A percentile compares a stretch with the other conserved stretches of the same genome.
These are phyloP conservation scores for Yarrowia hollandica DNA, from an alignment of 805 yeast species.

Conservation along the genomic window DNA sequence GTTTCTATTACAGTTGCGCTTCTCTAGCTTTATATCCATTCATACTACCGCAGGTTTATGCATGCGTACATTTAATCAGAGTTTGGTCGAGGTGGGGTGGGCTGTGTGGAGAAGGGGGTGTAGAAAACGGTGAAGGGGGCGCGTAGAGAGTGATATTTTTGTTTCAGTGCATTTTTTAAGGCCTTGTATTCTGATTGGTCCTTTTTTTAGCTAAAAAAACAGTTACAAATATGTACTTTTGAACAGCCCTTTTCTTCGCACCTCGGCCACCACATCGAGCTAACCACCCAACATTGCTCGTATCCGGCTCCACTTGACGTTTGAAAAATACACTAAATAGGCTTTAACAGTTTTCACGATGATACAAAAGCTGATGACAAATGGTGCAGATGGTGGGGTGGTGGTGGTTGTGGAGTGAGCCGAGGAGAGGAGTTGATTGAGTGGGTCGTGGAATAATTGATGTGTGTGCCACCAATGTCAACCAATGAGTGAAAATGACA, in stretches of 20 bases:
- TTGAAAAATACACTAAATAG: background rate
- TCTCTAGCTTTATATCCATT: background rate
- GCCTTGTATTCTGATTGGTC: background rate
- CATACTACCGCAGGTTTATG: too few species aligned
- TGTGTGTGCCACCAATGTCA: too few species aligned
- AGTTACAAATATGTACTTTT: too few species aligned
- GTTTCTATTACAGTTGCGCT: background rate
- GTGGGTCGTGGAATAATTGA: too few species aligned
- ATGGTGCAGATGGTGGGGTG: too few species aligned
- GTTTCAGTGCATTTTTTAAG: background rate
- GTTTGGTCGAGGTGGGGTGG: constrained; percentile 1
- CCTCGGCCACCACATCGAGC: background rate
- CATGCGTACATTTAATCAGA: constrained; percentile 9
- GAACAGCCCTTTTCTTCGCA: background rate
- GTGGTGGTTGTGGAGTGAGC: too few species aligned
- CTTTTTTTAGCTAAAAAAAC: too few species aligned
- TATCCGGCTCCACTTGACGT: constrained; percentile 13
- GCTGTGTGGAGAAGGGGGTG: background rate
- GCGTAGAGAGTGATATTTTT: background rate
- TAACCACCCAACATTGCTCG: background rate
- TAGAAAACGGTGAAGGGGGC: background rate
- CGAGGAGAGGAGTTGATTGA: too few species aligned
- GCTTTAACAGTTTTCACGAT: too few species aligned
- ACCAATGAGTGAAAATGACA: too few species aligned
- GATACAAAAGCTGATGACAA: too few species aligned